Base-by-base conservation (phyloP, 495 filamentous ascomycete genomes). In the Neurospora pannonica region DNA sequence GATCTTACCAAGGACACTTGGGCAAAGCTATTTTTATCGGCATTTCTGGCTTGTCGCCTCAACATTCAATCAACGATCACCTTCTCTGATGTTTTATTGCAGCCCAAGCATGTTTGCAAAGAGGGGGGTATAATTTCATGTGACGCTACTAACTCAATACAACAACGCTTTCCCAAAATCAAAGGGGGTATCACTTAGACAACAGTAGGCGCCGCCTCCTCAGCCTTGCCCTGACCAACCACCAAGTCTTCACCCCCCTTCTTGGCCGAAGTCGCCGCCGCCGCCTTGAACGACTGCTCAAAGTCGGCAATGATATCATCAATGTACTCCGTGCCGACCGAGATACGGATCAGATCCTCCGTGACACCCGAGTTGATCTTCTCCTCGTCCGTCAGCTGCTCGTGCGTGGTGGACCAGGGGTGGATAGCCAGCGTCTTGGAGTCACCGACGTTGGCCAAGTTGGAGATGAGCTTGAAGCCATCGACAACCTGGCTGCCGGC, bases 291-390 rank as follows among this genome's bases (percentile, higher is more conserved):
- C 0, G 94, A 92, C 83, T 99, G 97, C 78, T 94, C 90, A 79
- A 99, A 98, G 83, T 99, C 96, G 71, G 90, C 91, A 80, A 98
- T 95, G 77, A 99, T 99, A 80, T 99, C 96, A 84, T 98, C 95
- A 78, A 99, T 97, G 82, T 98, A 94, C 85, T 99, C 96, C 0
- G 92, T 97, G 69, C 96, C 96, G 75, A 99, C 95, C 0, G 97
- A 98, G 80, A 98, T 97, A 74, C 96, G 92, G 84, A 99, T 97
- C 15, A 92, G 89, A 81, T 99, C 96, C 84, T 95, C 93, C 4
- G 93, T 95, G 7, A 95, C 94, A 73, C 96, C 96, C 17, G 92
- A 94, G 78, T 87, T 90, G 28, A 87, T 79, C 81, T 90, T 91
- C 87, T 99, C 96, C 81, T 94, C 87, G 15, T 97, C 93, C 19